These are phyloP conservation scores for Pichia inconspicua DNA, from an alignment of 1,139 yeast genomes.

Conservation along the genomic window DNA sequence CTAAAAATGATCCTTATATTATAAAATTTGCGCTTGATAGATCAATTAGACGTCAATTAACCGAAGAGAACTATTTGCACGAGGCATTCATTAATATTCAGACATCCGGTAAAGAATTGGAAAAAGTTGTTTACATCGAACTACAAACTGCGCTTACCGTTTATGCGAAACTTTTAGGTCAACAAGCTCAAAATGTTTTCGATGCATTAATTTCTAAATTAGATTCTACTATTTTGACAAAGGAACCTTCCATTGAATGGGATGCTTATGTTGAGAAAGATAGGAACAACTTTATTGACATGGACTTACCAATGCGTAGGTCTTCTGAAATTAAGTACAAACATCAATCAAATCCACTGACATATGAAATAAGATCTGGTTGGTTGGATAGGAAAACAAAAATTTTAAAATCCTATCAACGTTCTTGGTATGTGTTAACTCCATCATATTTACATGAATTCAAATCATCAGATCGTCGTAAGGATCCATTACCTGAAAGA, in stretches of 20 bases:
- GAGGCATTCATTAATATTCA: slow-evolving; percentile 86
- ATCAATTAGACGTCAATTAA: slow-evolving; percentile 67
- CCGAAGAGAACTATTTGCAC: slow-evolving; percentile 77
- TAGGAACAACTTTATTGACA: slow-evolving; percentile 67
- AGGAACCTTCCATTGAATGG: slow-evolving; percentile 84
- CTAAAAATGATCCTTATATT: slow-evolving; percentile 72
- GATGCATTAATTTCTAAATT: slow-evolving; percentile 60
- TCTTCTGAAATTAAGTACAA: slow-evolving; percentile 56
- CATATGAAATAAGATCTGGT: slow-evolving; percentile 70
- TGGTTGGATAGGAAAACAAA: slow-evolving; percentile 83
- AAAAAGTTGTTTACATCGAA: slow-evolving; percentile 78
- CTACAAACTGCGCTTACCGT: slow-evolving; percentile 71
- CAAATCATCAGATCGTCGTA: slow-evolving; percentile 73
- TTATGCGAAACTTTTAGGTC: slow-evolving; percentile 61
- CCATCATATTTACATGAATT: slow-evolving; percentile 87
- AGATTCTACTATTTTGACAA: slow-evolving; percentile 65
- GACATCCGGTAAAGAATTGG: slow-evolving; percentile 81
- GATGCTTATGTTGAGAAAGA: slow-evolving; percentile 70
- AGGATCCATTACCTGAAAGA: slow-evolving; percentile 81
- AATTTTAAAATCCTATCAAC: slow-evolving; percentile 78
- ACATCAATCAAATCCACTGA: slow-evolving; percentile 62
- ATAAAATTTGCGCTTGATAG: slow-evolving; percentile 64
- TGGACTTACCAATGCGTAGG: slow-evolving; percentile 62
- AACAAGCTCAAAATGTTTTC: slow-evolving; percentile 62
- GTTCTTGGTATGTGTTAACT: slow-evolving; percentile 87